Evolutionary conservation across 257 asterid species (phyloP).

Genomic region (Gentiana macrophylla): DNA sequence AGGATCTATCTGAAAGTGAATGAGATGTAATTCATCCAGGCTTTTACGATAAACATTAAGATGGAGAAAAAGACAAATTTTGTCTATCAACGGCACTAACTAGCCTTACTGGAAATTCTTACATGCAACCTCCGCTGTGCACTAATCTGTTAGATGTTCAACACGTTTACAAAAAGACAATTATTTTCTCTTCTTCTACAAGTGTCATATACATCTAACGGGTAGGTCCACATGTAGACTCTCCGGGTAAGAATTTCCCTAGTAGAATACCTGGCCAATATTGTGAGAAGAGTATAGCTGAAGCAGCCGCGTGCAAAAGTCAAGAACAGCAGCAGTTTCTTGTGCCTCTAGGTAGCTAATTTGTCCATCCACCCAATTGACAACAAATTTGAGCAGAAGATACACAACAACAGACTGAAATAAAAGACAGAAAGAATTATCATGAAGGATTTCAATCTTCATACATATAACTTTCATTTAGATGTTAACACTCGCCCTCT

Average conservation of each 20-base stretch:
- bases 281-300: slow-evolving; percentile 88
- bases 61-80: no score
- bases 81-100: no score
- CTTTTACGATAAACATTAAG: no score
- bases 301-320: slow-evolving; percentile 81
- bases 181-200: not conserved
- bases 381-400: slow-evolving; percentile 83
- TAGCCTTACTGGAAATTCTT: no score
- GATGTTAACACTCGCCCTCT: no score
- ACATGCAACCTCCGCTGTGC: no score
- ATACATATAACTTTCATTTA: not conserved
- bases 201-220: no score
- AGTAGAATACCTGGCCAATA: slow-evolving; percentile 65
- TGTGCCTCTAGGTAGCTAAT: slow-evolving; percentile 81
- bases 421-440: slow-evolving; percentile 7
- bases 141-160: no score
- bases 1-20: no score
- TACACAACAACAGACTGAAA: slow-evolving; percentile 69
- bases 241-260: not conserved
- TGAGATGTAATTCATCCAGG: no score
- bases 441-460: slow-evolving; percentile 5
- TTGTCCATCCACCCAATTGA: slow-evolving; percentile 95
- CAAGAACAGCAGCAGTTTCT: slow-evolving; percentile 80
- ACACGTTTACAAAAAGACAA: not conserved
- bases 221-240: not conserved